Percentiles rank a stretch among this genome's conserved stretches.
These are phyloP conservation scores for Spinacia oleracea DNA, from an alignment of 179 eudicot genomes.

Conservation along the genomic window DNA sequence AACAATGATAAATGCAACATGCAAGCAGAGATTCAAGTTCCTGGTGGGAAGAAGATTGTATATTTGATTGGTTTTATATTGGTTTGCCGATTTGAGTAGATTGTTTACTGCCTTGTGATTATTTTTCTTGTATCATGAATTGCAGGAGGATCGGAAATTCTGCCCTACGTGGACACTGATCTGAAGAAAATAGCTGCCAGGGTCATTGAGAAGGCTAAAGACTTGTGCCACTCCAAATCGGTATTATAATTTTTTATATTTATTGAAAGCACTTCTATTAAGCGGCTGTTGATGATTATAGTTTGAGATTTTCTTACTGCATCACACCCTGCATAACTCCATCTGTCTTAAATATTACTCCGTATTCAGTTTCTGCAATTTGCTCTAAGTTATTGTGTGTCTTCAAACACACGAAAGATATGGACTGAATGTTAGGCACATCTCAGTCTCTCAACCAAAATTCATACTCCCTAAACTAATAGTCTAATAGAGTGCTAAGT, in stretches of 20 bases:
- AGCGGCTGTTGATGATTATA: background rate
- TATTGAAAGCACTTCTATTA: background rate
- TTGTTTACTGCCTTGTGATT: background rate
- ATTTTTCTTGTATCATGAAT: background rate
- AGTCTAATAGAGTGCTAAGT: too few species aligned
- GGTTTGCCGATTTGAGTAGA: background rate
- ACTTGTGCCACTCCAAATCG: slow-evolving; percentile 46
- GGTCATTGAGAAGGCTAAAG: slow-evolving; percentile 59
- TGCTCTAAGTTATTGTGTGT: background rate
- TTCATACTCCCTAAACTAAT: too few species aligned
- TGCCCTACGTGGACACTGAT: slow-evolving; percentile 57
- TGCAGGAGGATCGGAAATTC: slow-evolving; percentile 52
- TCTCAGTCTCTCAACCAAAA: background rate
- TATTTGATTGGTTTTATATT: background rate
- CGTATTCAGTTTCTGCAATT: background rate
- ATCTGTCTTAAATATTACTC: background rate
- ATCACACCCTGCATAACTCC: background rate
- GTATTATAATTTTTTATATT: background rate
- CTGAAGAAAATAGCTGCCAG: slow-evolving; percentile 60
- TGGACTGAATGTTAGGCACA: background rate
- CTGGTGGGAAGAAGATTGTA: background rate
- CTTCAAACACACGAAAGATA: background rate
- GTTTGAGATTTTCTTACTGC: background rate
- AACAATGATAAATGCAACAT: background rate
- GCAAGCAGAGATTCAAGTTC: background rate